Evolutionary conservation across 1,284 basidiomycete genomes (phyloP), one percentile per base, ranked within the genome.

Genomic region (Ceratobasidium sp.): DNA sequence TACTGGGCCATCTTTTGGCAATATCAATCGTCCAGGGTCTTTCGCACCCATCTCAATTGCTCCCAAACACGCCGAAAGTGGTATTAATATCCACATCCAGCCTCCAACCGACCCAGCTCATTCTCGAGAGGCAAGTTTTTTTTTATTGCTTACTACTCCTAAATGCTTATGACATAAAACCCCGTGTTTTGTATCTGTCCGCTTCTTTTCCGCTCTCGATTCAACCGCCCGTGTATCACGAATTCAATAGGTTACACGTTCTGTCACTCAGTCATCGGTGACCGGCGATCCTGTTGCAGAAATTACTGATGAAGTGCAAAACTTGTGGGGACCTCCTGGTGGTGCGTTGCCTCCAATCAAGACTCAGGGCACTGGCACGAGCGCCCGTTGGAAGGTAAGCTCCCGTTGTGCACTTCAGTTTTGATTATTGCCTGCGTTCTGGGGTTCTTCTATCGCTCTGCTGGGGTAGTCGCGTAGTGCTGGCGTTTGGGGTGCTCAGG

Each of bases 81-180:
- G 40, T 15, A 54, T 71, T 17, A 57, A 79, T 40, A 80, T 80
- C 40, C 74, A 79, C 3, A 79, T 79, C 65, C 78, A 79, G 65
- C 78, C 79, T 33, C 78, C 79, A 7, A 80, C 79, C 40, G 78
- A 79, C 66, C 65, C 77, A n/a, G 50, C 79, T 46, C 77, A 70
- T 26, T 80, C 79, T 54, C 68, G 70, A 54, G 54, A 50, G 57
- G 77, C 67, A 48, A 52, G 56, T 62, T 33, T 61, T 62, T 75
- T 56, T 68, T 56, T 15, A 28, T 33, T 20, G n/a, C n/a, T 78
- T 40, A 57, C 52, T 13, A 10, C 10, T 2, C 9, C 7, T 38
- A 20, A 40, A n/a, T 62, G 28, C 65, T 77, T 50, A 77, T 67
- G 48, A 70, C 64, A 70, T 62, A 70, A 70, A 66, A 56, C 52